phyloP scores from a whole-genome alignment of 1,284 basidiomycete species.

The Fereydounia khargensis region DNA sequence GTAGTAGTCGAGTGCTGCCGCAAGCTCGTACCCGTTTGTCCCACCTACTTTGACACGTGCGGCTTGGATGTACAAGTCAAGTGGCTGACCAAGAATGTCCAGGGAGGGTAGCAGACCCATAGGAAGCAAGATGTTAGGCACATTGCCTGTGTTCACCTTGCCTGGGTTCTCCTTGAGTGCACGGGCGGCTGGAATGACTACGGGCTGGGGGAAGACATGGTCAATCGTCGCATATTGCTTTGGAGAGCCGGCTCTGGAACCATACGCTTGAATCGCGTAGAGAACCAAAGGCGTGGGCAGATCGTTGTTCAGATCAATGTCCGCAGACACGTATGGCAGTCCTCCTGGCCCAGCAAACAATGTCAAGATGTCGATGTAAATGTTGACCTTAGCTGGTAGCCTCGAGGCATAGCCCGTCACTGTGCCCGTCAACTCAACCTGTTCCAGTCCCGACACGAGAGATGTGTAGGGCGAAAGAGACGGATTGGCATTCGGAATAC shows the following conservation, averaged over 20 bases:
- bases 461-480: constrained; percentile 69
- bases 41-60: no score
- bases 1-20: no score
- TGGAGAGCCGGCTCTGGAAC: constrained; percentile 11
- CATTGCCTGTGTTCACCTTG: constrained; percentile 8
- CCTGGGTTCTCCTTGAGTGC: no score
- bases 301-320: constrained; percentile 20
- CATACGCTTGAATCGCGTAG: constrained; percentile 19
- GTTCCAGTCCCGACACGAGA: constrained; percentile 65
- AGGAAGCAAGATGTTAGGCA: constrained; percentile 31
- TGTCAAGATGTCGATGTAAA: constrained; percentile 26
- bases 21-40: no score
- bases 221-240: constrained; percentile 20
- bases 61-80: constrained; percentile 40
- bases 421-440: constrained; percentile 63
- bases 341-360: constrained; percentile 9
- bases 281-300: constrained; percentile 24
- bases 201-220: constrained; percentile 23
- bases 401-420: constrained; percentile 60
- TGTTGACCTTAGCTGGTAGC: constrained; percentile 38
- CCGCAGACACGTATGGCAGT: constrained; percentile 7
- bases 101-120: constrained; percentile 35
- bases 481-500: constrained; percentile 62
- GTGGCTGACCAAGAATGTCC: constrained; percentile 22
- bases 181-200: not conserved